These are phyloP conservation scores for Aspergillus sp. DNA, from an alignment of 2,329 filamentous ascomycete species.

Conservation along the genomic window DNA sequence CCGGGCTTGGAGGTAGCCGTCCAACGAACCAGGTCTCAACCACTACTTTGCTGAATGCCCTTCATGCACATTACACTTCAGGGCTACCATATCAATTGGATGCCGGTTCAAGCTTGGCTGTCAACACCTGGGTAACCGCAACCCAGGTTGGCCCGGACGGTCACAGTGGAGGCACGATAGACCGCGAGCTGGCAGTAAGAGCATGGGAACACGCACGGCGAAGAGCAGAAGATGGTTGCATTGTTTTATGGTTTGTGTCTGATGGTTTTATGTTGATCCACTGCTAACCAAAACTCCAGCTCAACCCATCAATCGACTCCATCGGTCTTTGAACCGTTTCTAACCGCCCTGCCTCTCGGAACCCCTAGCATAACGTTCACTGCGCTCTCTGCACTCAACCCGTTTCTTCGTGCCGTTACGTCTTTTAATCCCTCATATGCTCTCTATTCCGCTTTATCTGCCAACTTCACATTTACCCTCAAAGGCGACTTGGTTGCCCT, in stretches of 20 bases:
- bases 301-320: slow-evolving; percentile 89
- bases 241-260: slow-evolving; percentile 76
- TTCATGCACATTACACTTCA: slow-evolving; percentile 86
- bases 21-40: slow-evolving; percentile 82
- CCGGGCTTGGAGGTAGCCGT: slow-evolving; percentile 57
- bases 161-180: slow-evolving; percentile 75
- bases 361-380: slow-evolving; percentile 77
- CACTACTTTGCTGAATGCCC: slow-evolving; percentile 86
- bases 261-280: not conserved
- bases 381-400: slow-evolving; percentile 78
- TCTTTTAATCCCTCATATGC: slow-evolving; percentile 85
- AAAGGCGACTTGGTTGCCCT: slow-evolving; percentile 77
- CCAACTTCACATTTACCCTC: slow-evolving; percentile 80
- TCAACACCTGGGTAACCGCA: slow-evolving; percentile 94
- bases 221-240: slow-evolving; percentile 92
- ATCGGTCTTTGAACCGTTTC: slow-evolving; percentile 79
- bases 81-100: slow-evolving; percentile 85
- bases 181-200: slow-evolving; percentile 74
- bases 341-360: slow-evolving; percentile 77
- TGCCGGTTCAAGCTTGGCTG: slow-evolving; percentile 85
- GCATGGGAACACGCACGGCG: slow-evolving; percentile 97
- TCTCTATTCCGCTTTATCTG: slow-evolving; percentile 78
- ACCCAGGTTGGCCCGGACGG: slow-evolving; percentile 71
- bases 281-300: slow-evolving; percentile 49
- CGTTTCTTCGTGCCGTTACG: slow-evolving; percentile 86